A percentile compares a stretch with the other conserved stretches of the same genome.
These are phyloP conservation scores for Tetrahymena elliotti DNA, from an alignment of 73 alveolate species.

Conservation along the genomic window DNA sequence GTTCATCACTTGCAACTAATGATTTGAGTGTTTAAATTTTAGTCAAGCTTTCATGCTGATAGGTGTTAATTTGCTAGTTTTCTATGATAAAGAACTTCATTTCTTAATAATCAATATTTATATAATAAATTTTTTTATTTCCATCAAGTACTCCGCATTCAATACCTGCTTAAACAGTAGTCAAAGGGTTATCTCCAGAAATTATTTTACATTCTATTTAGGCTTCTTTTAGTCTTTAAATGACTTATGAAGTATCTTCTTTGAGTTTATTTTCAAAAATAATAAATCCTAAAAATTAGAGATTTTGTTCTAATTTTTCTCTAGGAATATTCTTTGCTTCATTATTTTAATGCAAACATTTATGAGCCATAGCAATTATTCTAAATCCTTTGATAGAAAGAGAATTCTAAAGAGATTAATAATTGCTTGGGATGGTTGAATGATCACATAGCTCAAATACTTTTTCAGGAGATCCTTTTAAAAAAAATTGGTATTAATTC, in stretches of 20 bases:
- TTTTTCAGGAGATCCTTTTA: slow-evolving; percentile 35
- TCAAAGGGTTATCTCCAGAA: slow-evolving; percentile 34
- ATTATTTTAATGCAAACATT: not conserved
- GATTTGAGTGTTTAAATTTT: not conserved
- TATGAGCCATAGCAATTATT: slow-evolving; percentile 23
- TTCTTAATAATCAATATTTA: not conserved
- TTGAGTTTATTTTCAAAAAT: slow-evolving; percentile 28
- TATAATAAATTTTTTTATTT: not conserved
- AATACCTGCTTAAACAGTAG: slow-evolving; percentile 17
- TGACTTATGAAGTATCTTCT: slow-evolving; percentile 10
- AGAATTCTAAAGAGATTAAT: not conserved
- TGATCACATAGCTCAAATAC: not conserved
- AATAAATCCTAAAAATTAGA: slow-evolving; percentile 12
- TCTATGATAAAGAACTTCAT: not conserved
- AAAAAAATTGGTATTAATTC: not conserved
- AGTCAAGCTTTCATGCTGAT: not conserved
- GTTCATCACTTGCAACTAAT: not conserved
- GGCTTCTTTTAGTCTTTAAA: slow-evolving; percentile 7
- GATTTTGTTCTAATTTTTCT: slow-evolving; percentile 9
- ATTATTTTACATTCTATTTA: slow-evolving; percentile 17
- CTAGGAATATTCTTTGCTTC: not conserved
- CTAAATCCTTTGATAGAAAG: slow-evolving; percentile 30
- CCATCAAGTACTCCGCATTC: not conserved
- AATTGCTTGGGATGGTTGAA: not conserved
- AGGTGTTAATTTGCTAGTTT: not conserved